Evolutionary conservation across 257 asterid species (phyloP).

Genomic region (Cinchona pubescens): DNA sequence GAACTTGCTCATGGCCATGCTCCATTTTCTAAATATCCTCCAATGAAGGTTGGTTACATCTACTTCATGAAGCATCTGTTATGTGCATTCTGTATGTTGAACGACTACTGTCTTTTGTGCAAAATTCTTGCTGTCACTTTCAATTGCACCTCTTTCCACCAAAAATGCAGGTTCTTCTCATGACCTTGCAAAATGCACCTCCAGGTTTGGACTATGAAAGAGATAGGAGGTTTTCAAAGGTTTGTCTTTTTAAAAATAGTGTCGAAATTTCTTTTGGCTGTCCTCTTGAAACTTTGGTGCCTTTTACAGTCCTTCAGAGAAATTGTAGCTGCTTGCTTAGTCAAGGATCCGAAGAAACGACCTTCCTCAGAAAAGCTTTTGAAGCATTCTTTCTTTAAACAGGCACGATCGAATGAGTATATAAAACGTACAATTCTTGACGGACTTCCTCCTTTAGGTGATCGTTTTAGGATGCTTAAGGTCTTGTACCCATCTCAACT

Average conservation of each 20-base stretch:
- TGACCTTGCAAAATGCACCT: conserved; percentile 99
- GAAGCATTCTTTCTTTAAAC: conserved; percentile 89
- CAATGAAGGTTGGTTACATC: conserved; percentile 77
- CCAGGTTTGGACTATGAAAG: conserved; percentile 99
- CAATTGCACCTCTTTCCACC: not conserved
- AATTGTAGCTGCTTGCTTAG: conserved; percentile 95
- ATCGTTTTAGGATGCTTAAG: conserved; percentile 96
- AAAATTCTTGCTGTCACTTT: conserved; percentile 10
- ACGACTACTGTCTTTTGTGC: conserved; percentile 2
- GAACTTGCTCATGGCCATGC: conserved; percentile 99
- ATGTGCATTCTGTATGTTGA: conserved; percentile 16
- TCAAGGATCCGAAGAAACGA: conserved; percentile 98
- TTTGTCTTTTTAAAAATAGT: conserved; percentile 34
- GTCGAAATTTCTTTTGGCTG: conserved; percentile 20
- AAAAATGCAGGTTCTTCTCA: conserved; percentile 80
- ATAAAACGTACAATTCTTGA: conserved; percentile 68
- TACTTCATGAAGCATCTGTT: conserved; percentile 11
- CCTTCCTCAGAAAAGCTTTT: conserved; percentile 93
- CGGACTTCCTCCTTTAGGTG: conserved; percentile 84
- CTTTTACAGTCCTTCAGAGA: conserved; percentile 85
- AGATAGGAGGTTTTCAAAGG: conserved; percentile 96
- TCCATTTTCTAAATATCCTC: conserved; percentile 97
- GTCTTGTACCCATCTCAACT: conserved; percentile 55
- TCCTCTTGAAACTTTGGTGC: conserved; percentile 30
- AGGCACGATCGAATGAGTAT: conserved; percentile 64